These are phyloP conservation scores for Leucocoprinus leucothites DNA, from an alignment of 768 basidiomycete genomes.

Conservation along the genomic window DNA sequence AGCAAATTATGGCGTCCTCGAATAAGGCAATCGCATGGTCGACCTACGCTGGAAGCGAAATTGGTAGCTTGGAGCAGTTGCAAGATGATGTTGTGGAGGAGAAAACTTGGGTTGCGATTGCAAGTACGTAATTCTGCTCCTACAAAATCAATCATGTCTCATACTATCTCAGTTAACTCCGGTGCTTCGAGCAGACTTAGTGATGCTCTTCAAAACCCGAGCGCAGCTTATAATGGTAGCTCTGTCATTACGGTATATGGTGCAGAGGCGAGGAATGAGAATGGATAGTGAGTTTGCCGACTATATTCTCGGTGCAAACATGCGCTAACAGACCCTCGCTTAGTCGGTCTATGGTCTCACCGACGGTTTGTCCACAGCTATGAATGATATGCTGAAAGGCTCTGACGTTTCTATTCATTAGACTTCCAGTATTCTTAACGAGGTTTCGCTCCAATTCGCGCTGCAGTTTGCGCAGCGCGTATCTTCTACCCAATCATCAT, in stretches of 20 bases:
- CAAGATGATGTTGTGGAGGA: constrained; percentile 38
- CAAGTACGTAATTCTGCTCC: constrained; percentile 28
- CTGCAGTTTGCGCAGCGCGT: constrained; percentile 16
- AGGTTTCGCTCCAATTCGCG: no score
- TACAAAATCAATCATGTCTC: no score
- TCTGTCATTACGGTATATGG: constrained; percentile 46
- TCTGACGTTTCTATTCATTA: no score
- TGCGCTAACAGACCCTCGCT: not conserved
- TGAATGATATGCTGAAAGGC: no score
- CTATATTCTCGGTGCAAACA: not conserved
- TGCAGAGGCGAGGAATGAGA: constrained; percentile 17
- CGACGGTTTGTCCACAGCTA: not conserved
- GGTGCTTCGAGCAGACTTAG: constrained; percentile 2
- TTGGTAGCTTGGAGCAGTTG: constrained; percentile 35
- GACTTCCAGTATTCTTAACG: no score
- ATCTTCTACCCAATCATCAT: constrained; percentile 4
- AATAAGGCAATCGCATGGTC: constrained; percentile 34
- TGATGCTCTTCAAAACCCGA: constrained; percentile 1
- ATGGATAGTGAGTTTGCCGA: not conserved
- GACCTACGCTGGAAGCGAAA: constrained; percentile 26
- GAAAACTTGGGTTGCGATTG: constrained; percentile 42
- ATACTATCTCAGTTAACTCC: not conserved
- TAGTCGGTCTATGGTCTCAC: not conserved
- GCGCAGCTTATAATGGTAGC: constrained; percentile 41
- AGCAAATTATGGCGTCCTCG: constrained; percentile 26